Conservation (phyloP, 352 stramenopile genomes). For the Phytophthora aleatoria region DNA sequence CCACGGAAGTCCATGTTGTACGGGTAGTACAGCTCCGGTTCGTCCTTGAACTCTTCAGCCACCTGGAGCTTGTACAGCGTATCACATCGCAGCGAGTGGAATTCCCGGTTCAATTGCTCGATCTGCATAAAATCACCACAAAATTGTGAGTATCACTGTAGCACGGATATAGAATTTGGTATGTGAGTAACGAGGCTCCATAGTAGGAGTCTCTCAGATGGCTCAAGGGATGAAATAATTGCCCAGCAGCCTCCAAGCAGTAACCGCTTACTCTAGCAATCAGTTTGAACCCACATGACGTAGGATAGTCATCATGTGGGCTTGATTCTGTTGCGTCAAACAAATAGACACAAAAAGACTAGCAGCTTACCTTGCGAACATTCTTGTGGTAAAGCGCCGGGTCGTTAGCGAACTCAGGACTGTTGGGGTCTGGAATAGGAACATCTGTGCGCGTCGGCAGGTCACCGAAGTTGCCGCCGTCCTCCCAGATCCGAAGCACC, state of each 20-base stretch:
- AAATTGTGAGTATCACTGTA: conserved; percentile 13
- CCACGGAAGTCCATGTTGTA: conserved; percentile 99
- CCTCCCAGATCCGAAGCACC: conserved; percentile 91
- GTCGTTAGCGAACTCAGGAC: conserved; percentile 67
- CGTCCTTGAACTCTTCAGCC: conserved; percentile 95
- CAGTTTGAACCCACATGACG: conserved; percentile 88
- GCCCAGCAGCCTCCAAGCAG: conserved; percentile 33
- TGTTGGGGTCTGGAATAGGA: conserved; percentile 56
- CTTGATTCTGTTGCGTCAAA: conserved; percentile 83
- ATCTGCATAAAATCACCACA: conserved; percentile 48
- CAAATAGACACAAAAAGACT: conserved; percentile 14
- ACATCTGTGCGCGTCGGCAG: conserved; percentile 87
- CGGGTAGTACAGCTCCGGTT: conserved; percentile 98
- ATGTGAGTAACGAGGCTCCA: conserved; percentile 43
- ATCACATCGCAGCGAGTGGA: conserved; percentile 96
- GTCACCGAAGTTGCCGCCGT: conserved; percentile 92
- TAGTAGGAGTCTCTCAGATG: conserved; percentile 27
- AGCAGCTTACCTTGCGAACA: conserved; percentile 67
- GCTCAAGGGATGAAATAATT: conserved; percentile 12
- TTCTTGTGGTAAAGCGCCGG: conserved; percentile 74
- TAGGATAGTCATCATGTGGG: conserved; percentile 54
- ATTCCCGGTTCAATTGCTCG: conserved; percentile 84
- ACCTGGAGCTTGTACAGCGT: conserved; percentile 96
- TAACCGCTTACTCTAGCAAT: conserved; percentile 67
- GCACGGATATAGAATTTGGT: not conserved